phyloP scores from a whole-genome alignment of 306 rosid genomes.

The Malus sylvestris region DNA sequence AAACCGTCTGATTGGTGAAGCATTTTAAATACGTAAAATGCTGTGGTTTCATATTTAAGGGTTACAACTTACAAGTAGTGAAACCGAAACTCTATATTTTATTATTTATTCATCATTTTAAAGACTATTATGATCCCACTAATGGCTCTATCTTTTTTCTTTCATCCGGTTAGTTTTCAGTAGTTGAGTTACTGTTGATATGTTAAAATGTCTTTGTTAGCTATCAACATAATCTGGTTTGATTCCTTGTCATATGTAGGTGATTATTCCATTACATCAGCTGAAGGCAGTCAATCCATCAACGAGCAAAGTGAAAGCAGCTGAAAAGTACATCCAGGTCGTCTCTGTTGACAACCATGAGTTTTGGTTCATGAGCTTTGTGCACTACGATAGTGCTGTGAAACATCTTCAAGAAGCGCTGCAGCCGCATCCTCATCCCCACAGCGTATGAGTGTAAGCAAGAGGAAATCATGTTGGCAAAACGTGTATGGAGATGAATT shows the following conservation, averaged over 20 bases:
- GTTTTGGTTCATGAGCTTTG: conserved; percentile 97
- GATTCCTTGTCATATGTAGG: conserved; percentile 28
- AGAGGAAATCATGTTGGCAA: background rate
- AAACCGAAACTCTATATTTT: background rate
- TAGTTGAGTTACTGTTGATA: background rate
- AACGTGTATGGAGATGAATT: conserved; percentile 4
- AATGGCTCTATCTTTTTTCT: background rate
- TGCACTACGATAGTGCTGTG: conserved; percentile 77
- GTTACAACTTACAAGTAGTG: background rate
- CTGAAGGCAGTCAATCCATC: conserved; percentile 85
- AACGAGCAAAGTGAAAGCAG: conserved; percentile 62
- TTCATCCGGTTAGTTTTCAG: background rate
- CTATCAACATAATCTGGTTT: background rate
- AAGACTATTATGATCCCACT: background rate
- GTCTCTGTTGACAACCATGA: conserved; percentile 94
- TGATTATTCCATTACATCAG: conserved; percentile 85
- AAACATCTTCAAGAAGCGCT: conserved; percentile 59
- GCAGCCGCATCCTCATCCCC: conserved; percentile 28
- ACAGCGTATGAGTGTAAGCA: conserved; percentile 9
- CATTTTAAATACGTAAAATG: background rate
- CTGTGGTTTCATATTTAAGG: background rate
- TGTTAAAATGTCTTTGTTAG: background rate
- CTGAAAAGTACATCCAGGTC: conserved; percentile 77
- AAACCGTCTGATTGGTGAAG: background rate
- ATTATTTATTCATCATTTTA: background rate